Percentiles rank a stretch among this genome's conserved stretches.
Conservation (phyloP, 2,329 filamentous ascomycete species). For the Cladosporium phlei region DNA sequence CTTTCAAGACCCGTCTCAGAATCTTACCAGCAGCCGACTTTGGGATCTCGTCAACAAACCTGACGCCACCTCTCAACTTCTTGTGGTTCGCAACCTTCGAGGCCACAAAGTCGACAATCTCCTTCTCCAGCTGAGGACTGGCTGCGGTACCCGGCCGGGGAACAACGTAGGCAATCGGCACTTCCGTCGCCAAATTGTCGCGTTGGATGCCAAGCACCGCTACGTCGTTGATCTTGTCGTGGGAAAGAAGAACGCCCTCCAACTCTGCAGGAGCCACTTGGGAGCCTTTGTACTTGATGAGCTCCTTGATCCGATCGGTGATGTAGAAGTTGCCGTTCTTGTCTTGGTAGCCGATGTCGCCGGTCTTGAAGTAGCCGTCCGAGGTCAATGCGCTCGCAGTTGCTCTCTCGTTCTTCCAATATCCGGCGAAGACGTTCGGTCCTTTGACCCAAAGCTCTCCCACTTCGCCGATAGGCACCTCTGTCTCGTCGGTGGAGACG, state of each 20-base stretch:
- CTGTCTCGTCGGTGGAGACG: slow-evolving; percentile 54
- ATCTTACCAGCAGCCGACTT: slow-evolving; percentile 48
- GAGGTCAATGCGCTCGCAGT: slow-evolving; percentile 57
- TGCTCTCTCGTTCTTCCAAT: slow-evolving; percentile 67
- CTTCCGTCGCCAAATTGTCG: slow-evolving; percentile 42
- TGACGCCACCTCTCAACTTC: slow-evolving; percentile 42
- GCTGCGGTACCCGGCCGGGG: slow-evolving; percentile 33
- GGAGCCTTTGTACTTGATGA: slow-evolving; percentile 29
- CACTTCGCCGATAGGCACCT: slow-evolving; percentile 45
- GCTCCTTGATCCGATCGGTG: slow-evolving; percentile 67
- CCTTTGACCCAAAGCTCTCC: slow-evolving; percentile 71
- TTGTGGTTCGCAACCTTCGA: slow-evolving; percentile 45
- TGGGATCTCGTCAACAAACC: slow-evolving; percentile 44
- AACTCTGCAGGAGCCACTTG: slow-evolving; percentile 46
- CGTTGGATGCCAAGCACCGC: slow-evolving; percentile 43
- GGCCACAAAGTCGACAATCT: slow-evolving; percentile 40
- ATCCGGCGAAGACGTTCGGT: slow-evolving; percentile 69
- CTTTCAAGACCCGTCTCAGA: slow-evolving; percentile 41
- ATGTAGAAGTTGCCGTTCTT: slow-evolving; percentile 55
- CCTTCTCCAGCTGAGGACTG: slow-evolving; percentile 30
- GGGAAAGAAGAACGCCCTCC: slow-evolving; percentile 40
- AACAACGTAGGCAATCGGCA: slow-evolving; percentile 43
- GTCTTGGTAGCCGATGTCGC: slow-evolving; percentile 64
- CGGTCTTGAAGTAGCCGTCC: slow-evolving; percentile 67
- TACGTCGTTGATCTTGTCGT: slow-evolving; percentile 40